Evolutionary conservation across 768 basidiomycete genomes (phyloP).

Genomic region (Rhizopogon rudus): DNA sequence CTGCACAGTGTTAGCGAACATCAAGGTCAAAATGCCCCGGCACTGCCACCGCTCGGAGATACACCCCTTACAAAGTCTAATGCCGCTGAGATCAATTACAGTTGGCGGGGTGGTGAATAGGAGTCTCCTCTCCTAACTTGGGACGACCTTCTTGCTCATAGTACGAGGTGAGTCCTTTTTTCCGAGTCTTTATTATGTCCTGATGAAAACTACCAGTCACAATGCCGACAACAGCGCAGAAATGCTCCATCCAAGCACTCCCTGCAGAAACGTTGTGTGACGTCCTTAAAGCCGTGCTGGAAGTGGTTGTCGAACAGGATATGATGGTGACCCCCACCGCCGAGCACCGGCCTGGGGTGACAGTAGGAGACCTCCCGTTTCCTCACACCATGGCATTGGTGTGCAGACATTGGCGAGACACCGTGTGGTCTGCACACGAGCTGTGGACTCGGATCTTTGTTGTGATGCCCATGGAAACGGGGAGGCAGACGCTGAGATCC

Average conservation of each 20-base stretch:
- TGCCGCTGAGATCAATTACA: not conserved
- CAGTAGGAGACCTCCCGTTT: conserved; percentile 25
- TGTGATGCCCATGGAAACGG: too few relatives aligned
- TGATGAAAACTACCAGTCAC: conserved; percentile 8
- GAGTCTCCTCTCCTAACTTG: too few relatives aligned
- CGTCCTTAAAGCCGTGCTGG: not conserved
- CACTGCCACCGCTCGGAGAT: not conserved
- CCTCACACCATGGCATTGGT: not conserved
- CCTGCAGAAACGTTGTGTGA: not conserved
- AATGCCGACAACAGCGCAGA: too few relatives aligned
- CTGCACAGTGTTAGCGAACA: conserved; percentile 60
- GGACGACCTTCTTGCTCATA: too few relatives aligned
- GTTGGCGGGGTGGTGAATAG: too few relatives aligned
- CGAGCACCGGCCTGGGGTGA: not conserved
- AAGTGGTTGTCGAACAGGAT: not conserved
- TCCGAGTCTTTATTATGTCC: too few relatives aligned
- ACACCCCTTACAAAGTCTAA: too few relatives aligned
- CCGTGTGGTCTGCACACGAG: not conserved
- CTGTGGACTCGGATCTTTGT: not conserved
- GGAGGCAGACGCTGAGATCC: not conserved
- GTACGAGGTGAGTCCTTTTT: not conserved
- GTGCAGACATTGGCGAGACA: not conserved
- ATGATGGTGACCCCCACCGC: not conserved
- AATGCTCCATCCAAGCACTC: not conserved
- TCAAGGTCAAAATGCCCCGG: conserved; percentile 12